Evolutionary conservation across 2,329 filamentous ascomycete genomes (phyloP), one percentile per base, ranked within the genome.

Genomic region (Talaromyces amestolkiae): DNA sequence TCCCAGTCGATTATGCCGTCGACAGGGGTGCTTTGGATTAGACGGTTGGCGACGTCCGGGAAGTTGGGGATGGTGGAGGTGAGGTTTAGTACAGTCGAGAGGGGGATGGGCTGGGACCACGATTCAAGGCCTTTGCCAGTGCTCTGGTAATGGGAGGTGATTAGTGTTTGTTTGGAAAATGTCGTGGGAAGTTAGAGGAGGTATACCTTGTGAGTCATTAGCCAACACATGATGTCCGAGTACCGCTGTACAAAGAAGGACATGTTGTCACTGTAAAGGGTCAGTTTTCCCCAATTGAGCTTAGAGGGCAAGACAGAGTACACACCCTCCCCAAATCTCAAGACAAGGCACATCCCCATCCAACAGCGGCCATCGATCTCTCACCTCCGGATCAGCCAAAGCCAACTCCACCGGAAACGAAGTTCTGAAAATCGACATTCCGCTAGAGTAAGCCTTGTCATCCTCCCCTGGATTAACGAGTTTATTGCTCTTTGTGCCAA

Each of bases 171-270:
- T 31, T 31, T 31, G 5, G 27, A 54, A 10, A 37, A 11, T 8
- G 6, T 17, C 45, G 15, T 8, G 13, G 22, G 22, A 27, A 17
- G 45, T 24, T 8, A 8, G 22, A 5, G 8, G 33, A 62, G 2
- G 11, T 35, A 31, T 59, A 33, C 61, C 35, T 63, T 63, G n/a
- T 63, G 61, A 63, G 61, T 63, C 47, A 63, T 63, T 11, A 63
- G 15, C 47, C 47, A 63, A 37, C 61, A 63, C 47, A 63, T 63
- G 19, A 43, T 56, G 19, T 63, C 61, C 19, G 61, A 56, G 35
- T 54, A 54, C 35, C 61, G 22, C 31, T 63, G 61, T 43, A 63
- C 61, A 19, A 63, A 63, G 49, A 63, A 63, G 37, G 47, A 45
- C 47, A 63, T 56, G 49, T 63, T 63, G 31, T 63, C 61, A 53